phyloP scores from a whole-genome alignment of 208 protist genomes.

The Crithidia fasciculata region DNA sequence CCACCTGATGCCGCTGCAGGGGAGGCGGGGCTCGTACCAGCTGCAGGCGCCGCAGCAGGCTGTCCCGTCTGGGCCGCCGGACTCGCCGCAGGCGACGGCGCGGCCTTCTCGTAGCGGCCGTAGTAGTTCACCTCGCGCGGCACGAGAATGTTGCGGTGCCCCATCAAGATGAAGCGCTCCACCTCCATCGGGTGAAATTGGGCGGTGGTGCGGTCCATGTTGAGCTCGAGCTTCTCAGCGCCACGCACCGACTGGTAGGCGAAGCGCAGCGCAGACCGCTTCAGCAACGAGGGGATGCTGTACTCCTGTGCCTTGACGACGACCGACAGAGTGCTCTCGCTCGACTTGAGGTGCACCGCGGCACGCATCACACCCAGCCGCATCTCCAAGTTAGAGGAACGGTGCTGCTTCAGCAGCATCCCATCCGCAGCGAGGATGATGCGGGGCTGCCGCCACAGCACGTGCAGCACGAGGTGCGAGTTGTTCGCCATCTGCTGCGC shows the following conservation, averaged over 20 bases:
- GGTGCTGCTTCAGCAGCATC: conserved; percentile 43
- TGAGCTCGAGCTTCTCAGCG: conserved; percentile 36
- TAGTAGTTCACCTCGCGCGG: conserved; percentile 60
- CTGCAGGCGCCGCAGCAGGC: neutral
- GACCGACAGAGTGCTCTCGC: conserved; percentile 32
- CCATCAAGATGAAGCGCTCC: conserved; percentile 61
- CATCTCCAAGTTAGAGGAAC: conserved; percentile 55
- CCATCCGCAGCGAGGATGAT: conserved; percentile 73
- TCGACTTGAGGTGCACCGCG: conserved; percentile 52
- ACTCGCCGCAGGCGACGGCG: conserved; percentile 1
- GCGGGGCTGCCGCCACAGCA: conserved; percentile 77
- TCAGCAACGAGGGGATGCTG: conserved; percentile 69
- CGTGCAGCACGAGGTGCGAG: conserved; percentile 47
- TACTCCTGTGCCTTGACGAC: conserved; percentile 67
- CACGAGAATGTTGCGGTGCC: conserved; percentile 70
- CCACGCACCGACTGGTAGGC: conserved; percentile 30
- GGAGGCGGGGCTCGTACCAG: no score
- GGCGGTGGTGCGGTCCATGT: conserved; percentile 58
- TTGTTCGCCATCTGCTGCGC: conserved; percentile 64
- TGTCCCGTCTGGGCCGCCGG: neutral
- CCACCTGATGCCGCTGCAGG: neutral
- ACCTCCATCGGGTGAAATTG: conserved; percentile 67
- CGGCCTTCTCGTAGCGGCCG: conserved; percentile 28
- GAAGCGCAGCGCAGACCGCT: conserved; percentile 59
- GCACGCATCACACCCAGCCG: conserved; percentile 76